phyloP scores from a whole-genome alignment of 495 filamentous ascomycete genomes.

The Coniosporium apollinis region DNA sequence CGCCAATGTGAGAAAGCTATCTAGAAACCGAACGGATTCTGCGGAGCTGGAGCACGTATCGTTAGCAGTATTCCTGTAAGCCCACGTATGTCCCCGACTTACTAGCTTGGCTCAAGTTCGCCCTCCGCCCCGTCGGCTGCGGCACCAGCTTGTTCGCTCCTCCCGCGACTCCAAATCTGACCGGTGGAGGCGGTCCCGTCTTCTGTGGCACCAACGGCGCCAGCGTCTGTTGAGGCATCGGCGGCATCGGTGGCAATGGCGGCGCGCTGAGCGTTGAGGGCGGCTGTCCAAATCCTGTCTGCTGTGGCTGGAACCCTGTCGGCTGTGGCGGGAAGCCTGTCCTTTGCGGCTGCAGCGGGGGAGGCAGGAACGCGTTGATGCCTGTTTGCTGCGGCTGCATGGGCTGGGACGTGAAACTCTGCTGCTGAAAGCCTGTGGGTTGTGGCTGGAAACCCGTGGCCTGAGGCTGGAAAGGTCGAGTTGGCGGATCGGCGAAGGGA shows the following conservation, averaged over 20 bases:
- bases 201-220: constrained; percentile 63
- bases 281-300: constrained; percentile 3
- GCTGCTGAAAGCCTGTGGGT: constrained; percentile 44
- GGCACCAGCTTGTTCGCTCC: constrained; percentile 59
- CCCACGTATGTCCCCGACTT: constrained; percentile 33
- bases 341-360: constrained; percentile 33
- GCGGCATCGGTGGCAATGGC: constrained; percentile 21
- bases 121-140: constrained; percentile 77
- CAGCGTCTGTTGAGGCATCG: constrained; percentile 32
- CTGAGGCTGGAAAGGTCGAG: constrained; percentile 37
- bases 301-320: constrained; percentile 17
- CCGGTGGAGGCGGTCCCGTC: constrained; percentile 81
- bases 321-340: constrained; percentile 29
- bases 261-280: constrained; percentile 2
- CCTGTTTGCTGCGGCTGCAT: constrained; percentile 29
- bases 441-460: constrained; percentile 34
- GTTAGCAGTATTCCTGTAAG: not conserved
- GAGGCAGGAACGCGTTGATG: constrained; percentile 32
- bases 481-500: constrained; percentile 40
- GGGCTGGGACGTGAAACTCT: constrained; percentile 4
- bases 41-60: constrained; percentile 41
- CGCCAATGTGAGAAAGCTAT: no score
- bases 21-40: constrained; percentile 87
- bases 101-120: constrained; percentile 90
- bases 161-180: constrained; percentile 68